Conservation (phyloP, 768 basidiomycete species). For the Clavulina sp. region DNA sequence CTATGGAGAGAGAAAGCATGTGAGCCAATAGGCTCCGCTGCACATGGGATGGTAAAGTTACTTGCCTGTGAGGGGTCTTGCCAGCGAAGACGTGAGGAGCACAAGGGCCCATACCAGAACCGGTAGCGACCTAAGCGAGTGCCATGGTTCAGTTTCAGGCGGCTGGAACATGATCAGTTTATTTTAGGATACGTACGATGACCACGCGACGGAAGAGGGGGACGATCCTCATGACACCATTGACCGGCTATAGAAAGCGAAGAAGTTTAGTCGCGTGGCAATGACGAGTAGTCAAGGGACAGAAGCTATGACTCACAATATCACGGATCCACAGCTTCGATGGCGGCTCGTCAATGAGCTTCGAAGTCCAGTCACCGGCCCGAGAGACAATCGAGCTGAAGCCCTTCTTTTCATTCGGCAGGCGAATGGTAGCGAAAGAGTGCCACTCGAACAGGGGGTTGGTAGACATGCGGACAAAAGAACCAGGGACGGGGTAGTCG, state of each 20-base stretch:
- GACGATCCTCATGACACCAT: constrained; percentile 9
- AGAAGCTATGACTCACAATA: constrained; percentile 18
- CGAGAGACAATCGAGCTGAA: constrained; percentile 40
- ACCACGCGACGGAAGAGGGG: constrained; percentile 10
- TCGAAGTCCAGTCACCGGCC: constrained; percentile 43
- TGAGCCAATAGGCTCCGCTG: not conserved
- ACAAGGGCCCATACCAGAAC: constrained; percentile 44
- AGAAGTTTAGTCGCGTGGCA: not conserved
- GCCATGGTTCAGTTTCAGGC: not conserved
- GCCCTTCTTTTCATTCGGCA: constrained; percentile 26
- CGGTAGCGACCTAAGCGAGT: constrained; percentile 23
- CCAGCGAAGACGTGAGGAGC: constrained; percentile 35
- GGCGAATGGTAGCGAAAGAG: constrained; percentile 9
- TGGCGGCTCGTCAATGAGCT: constrained; percentile 36
- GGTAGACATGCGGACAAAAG: constrained; percentile 19
- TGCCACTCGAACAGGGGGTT: constrained; percentile 10
- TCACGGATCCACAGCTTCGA: constrained; percentile 40
- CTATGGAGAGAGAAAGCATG: constrained; percentile 18
- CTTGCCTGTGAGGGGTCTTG: too few relatives aligned
- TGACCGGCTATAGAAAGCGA: constrained; percentile 1
- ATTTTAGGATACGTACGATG: not conserved
- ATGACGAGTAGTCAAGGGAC: not conserved
- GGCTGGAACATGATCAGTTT: not conserved
- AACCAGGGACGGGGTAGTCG: constrained; percentile 30
- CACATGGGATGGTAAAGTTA: not conserved